Percentiles rank a stretch among this genome's conserved stretches.
These are phyloP conservation scores for Wallacemonas sp. DNA, from an alignment of 208 protist species.

Conservation along the genomic window DNA sequence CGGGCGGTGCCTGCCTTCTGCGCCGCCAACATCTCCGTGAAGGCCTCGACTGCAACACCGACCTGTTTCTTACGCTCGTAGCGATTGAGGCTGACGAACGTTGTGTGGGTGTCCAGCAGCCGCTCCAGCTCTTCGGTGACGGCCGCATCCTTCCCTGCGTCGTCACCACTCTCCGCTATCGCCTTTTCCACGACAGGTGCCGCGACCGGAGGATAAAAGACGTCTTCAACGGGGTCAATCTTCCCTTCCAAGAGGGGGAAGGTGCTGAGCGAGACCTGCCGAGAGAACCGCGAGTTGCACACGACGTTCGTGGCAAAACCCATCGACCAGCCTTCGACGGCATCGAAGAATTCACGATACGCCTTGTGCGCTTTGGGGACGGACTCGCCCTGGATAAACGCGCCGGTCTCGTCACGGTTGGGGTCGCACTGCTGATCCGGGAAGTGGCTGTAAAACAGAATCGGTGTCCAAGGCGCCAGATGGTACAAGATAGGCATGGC, in stretches of 20 bases:
- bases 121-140: slow-evolving; percentile 14
- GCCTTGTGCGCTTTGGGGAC: slow-evolving; percentile 33
- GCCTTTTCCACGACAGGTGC: slow-evolving; percentile 10
- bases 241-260: slow-evolving; percentile 48
- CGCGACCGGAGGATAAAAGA: slow-evolving; percentile 80
- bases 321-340: slow-evolving; percentile 66
- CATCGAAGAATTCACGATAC: slow-evolving; percentile 91
- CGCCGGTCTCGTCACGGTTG: slow-evolving; percentile 50
- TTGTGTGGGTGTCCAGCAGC: slow-evolving; percentile 11
- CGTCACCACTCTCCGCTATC: slow-evolving; percentile 1
- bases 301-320: slow-evolving; percentile 54
- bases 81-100: slow-evolving; percentile 97
- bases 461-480: slow-evolving; percentile 39
- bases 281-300: slow-evolving; percentile 85
- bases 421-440: slow-evolving; percentile 94
- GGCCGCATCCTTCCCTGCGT: neutral
- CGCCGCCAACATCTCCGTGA: slow-evolving; percentile 36
- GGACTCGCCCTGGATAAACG: slow-evolving; percentile 11
- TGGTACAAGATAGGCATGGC: slow-evolving; percentile 82
- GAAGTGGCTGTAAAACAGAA: slow-evolving; percentile 99
- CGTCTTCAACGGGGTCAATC: slow-evolving; percentile 38
- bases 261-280: slow-evolving; percentile 35
- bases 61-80: slow-evolving; percentile 99
- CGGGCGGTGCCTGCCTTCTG: slow-evolving; percentile 4
- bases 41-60: slow-evolving; percentile 86